Base-by-base conservation (phyloP, 768 basidiomycete genomes). In the Gelatoporia subvermispora region DNA sequence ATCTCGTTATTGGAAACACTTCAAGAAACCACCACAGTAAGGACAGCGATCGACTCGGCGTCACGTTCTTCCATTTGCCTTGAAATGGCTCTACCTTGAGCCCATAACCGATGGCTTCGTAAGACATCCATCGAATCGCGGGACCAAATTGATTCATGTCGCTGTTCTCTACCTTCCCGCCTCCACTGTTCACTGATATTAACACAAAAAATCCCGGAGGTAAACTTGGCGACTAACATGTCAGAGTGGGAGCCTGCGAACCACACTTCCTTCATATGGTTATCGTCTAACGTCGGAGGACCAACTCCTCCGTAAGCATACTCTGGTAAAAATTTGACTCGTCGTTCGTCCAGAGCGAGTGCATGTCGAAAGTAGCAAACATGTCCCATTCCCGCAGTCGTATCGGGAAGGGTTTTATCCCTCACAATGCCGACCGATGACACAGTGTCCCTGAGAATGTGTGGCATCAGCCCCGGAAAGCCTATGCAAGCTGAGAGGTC, bases 341-440 rank as follows among this genome's bases (percentile, higher is more conserved):
- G n/a, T 16, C 5, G n/a, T 23, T 41, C 41, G 41, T 41, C 41
- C 3, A 41, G 41, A 18, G 41, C 41, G 16, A 41, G 41, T 15
- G 41, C 41, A 41, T 41, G 41, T 16, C 41, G 41, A 23, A 41
- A 41, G 16, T 20, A 11, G 20, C 41, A 41, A 8, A 41, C 22
- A 23, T 41, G 41, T 15, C 7, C 3, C 13, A 41, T 31, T 13
- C 28, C 41, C 10, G 36, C 17, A 9, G 36, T 36, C 15, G 51
- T 44, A 3, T 35, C 21, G 4, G 57, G 57, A 10, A 55, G 23
- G 35, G 11, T 23, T 35, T 52, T 58, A 4, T 34, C 37, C 22
- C 51, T 4, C 16, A 58, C 1, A 13, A 59, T 2, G 2, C 58
- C 57, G 2, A 59, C 53, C 16, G 58, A 59, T 24, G 56, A 54